Evolutionary conservation across 2,329 filamentous ascomycete species (phyloP), one percentile per base, ranked within the genome.

Genomic region (Sporothrix brunneoviolacea): DNA sequence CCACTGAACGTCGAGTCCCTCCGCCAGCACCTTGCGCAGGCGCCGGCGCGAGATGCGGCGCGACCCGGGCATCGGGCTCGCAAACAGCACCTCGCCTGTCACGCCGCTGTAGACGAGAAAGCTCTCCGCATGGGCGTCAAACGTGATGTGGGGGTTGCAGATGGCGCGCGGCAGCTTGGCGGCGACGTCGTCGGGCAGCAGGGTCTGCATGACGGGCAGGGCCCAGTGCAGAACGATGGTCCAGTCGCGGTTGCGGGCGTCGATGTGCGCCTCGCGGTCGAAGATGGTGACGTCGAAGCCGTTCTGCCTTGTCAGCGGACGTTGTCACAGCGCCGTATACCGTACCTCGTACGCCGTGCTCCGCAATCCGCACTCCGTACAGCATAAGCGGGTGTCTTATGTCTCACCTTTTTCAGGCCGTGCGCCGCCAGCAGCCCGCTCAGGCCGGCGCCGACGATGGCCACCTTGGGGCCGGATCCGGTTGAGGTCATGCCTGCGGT

Each of bases 221-320:
- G 63, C 68, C 69, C 69, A 71, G 54, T 69, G 67, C 19, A 70
- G 54, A 10, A 67, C 59, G 28, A 70, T 67, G n/a, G 64, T 65
- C 67, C 67, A 69, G 58, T 69, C 67, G 48, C 67, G 64, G 3
- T 51, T 42, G 8, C 65, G 62, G 19, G 59, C 58, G 8, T 62
- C 55, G 49, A 66, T 39, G 45, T 58, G 54, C 2, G 49, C 44
- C 30, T 68, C 67, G 15, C 51, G 42, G 19, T 69, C 67, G 44
- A 62, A 67, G 3, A 69, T 52, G 28, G 56, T 47, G 6, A 64
- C 64, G 5, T 59, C 43, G 52, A 69, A 65, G 22, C 65, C 66
- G 38, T 62, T 59, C 64, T 68, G 39, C 13, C 8, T 13, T 18
- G 24, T 21, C 13, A 48, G 45, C 10, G 24, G 24, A 28, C 24